These are phyloP conservation scores for Fusarium sp. DNA, from an alignment of 2,329 filamentous ascomycete genomes.

Conservation along the genomic window DNA sequence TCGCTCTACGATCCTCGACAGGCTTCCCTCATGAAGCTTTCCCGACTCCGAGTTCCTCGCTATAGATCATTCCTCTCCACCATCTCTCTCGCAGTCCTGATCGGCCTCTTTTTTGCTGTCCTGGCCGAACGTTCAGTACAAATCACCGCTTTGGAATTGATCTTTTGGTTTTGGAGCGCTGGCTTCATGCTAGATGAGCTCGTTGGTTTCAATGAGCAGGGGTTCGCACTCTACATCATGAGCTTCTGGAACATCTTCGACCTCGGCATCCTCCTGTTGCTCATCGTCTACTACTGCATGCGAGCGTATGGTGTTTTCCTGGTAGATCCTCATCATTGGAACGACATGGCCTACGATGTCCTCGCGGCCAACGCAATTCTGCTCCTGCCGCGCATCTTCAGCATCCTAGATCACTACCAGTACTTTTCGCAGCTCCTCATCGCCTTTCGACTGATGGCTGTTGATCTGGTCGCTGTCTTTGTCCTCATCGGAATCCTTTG, in stretches of 20 bases:
- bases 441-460: constrained; percentile 93
- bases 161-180: constrained; percentile 98
- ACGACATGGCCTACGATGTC: constrained; percentile 93
- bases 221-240: constrained; percentile 96
- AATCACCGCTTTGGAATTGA: constrained; percentile 87
- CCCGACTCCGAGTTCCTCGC: constrained; percentile 88
- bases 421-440: constrained; percentile 97
- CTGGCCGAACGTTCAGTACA: constrained; percentile 81
- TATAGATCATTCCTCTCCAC: constrained; percentile 95
- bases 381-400: constrained; percentile 91
- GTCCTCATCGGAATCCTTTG: constrained; percentile 89
- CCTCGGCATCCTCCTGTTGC: constrained; percentile 86
- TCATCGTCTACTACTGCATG: constrained; percentile 92
- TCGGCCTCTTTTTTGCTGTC: constrained; percentile 89
- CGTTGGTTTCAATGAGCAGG: constrained; percentile 96
- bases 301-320: constrained; percentile 90
- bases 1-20: constrained; percentile 92
- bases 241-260: constrained; percentile 99
- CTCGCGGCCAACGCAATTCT: constrained; percentile 92
- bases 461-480: constrained; percentile 88
- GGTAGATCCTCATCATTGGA: constrained; percentile 81
- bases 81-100: constrained; percentile 86
- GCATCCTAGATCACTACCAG: constrained; percentile 92
- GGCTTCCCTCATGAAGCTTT: constrained; percentile 92
- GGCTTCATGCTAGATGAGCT: constrained; percentile 98